phyloP scores from a whole-genome alignment of 169 alveolate species.

The Sarcocystis neurona region DNA sequence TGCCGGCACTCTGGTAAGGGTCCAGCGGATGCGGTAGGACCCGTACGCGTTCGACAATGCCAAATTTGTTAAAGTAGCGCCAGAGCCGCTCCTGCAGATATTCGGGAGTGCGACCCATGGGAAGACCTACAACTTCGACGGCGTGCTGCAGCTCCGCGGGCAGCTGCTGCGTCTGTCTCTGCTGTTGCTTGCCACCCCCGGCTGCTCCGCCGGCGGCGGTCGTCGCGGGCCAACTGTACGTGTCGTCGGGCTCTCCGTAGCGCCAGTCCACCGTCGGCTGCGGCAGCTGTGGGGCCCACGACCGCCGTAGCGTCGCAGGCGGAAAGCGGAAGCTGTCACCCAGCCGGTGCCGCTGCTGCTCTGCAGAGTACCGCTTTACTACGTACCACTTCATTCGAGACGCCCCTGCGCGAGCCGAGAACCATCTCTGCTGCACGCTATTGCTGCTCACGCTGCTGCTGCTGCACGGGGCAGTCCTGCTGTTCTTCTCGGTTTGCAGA shows the following conservation, averaged over 20 bases:
- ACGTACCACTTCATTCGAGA: slow-evolving; percentile 38
- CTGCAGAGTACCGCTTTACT: slow-evolving; percentile 13
- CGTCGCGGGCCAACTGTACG: no score
- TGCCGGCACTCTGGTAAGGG: slow-evolving; percentile 85
- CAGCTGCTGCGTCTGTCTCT: no score
- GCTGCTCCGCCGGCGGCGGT: no score
- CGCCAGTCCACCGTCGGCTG: slow-evolving; percentile 68
- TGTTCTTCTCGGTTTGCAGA: no score
- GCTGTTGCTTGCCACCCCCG: no score
- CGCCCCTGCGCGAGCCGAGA: slow-evolving; percentile 45
- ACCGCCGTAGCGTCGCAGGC: no score
- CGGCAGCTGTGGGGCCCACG: not conserved
- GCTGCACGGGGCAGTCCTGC: no score
- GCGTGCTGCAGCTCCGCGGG: slow-evolving; percentile 75
- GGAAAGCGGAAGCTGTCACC: slow-evolving; percentile 19
- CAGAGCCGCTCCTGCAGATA: slow-evolving; percentile 86
- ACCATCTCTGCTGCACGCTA: not conserved
- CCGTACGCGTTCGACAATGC: slow-evolving; percentile 77
- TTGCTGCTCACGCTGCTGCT: no score
- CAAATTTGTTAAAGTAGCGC: slow-evolving; percentile 81
- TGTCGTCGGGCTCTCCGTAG: slow-evolving; percentile 64
- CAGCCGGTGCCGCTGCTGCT: no score
- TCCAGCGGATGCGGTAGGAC: slow-evolving; percentile 84
- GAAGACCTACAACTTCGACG: slow-evolving; percentile 76
- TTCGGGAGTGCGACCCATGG: slow-evolving; percentile 87